Evolutionary conservation across 2,329 filamentous ascomycete genomes (phyloP).

Genomic region (Fusarium pininemorale): DNA sequence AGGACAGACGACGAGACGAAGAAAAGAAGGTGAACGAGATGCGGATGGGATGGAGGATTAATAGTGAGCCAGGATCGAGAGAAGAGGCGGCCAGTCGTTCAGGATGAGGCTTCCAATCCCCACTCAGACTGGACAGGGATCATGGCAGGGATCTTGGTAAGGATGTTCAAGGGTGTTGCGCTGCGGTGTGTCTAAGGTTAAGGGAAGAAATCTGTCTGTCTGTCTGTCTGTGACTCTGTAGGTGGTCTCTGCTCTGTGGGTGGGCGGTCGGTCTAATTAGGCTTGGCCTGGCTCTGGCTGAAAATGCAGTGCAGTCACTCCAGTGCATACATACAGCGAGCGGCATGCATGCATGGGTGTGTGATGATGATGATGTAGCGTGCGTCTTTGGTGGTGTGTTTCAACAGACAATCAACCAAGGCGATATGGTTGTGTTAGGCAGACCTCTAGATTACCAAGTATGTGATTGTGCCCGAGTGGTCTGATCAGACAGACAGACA

Average conservation of each 20-base stretch:
- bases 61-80: slow-evolving; percentile 42
- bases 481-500: slow-evolving; percentile 3
- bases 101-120: slow-evolving; percentile 43
- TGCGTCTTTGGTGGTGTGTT: slow-evolving; percentile 33
- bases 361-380: slow-evolving; percentile 33
- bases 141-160: slow-evolving; percentile 21
- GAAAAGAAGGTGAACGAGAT: slow-evolving; percentile 31
- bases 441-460: not conserved
- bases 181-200: slow-evolving; percentile 31
- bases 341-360: slow-evolving; percentile 11
- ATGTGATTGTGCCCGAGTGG: slow-evolving; percentile 22
- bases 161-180: slow-evolving; percentile 31
- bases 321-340: not conserved
- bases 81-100: slow-evolving; percentile 41
- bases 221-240: slow-evolving; percentile 1
- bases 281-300: slow-evolving; percentile 27
- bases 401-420: slow-evolving; percentile 8
- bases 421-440: slow-evolving; percentile 1
- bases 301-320: slow-evolving; percentile 21
- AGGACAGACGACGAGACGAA: slow-evolving; percentile 39
- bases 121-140: slow-evolving; percentile 28
- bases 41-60: slow-evolving; percentile 42
- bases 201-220: not conserved
- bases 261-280: slow-evolving; percentile 33
- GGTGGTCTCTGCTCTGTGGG: slow-evolving; percentile 10